Evolutionary conservation across 257 asterid species (phyloP), one percentile per base, ranked within the genome.

Genomic region (Nicotiana benthamiana): DNA sequence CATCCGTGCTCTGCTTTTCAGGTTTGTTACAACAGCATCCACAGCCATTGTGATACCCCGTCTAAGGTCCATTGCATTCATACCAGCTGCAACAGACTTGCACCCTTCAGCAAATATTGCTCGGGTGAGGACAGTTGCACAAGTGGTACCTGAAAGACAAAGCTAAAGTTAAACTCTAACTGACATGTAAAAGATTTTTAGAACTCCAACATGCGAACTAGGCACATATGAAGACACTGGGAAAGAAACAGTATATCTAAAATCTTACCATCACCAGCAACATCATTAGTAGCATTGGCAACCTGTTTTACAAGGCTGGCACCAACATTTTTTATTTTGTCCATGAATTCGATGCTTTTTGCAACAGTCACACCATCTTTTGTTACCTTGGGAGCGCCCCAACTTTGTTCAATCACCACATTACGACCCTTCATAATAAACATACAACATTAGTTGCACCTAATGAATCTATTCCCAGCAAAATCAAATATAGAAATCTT

Each of bases 11-110:
- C 87, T 86, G 89, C 91, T 86, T 83, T 89, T 88, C 80, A 89
- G 84, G 84, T 86, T 81, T 48, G 89, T 80, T 28, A 88, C 88
- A 24, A 88, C 91, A 40, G 90, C 62, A 85, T 89, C 93, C 67
- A 88, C 89, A 13, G 94, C 93, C 91, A 87, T 87, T 62, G 86
- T 75, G 68, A 90, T 89, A 51, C 94, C 94, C 48, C 93, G 91
- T 61, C 93, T 89, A 17, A 90, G 81, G 79, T 89, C 94, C 94
- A 88, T 89, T 26, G 94, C 88, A 70, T 88, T 90, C 94, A 89
- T 86, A 40, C 94, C 94, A 84, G 94, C 94, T 22, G 91, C 93
- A 17, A 90, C 91, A 13, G 91, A 89, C 84, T 90, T 90, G 87
- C 90, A 90, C 5, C 94, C 94, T 81, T 90, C 94, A 59, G 83